A percentile compares a stretch with the other conserved stretches of the same genome.
These are phyloP conservation scores for Mycena epipterygia DNA, from an alignment of 768 basidiomycete genomes.

Conservation along the genomic window DNA sequence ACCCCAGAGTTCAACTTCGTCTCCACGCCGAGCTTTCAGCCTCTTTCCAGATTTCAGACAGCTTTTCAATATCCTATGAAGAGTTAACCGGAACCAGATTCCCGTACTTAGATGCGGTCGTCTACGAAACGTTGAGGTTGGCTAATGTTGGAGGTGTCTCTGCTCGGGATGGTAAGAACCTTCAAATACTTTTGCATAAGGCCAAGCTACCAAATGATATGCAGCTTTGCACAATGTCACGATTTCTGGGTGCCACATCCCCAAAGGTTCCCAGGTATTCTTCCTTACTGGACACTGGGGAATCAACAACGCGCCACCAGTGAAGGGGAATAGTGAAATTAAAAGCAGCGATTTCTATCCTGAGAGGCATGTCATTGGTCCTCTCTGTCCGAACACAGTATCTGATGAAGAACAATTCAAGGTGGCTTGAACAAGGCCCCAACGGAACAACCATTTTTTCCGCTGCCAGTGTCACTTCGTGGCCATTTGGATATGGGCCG, in stretches of 20 bases:
- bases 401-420: no score
- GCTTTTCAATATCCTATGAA: background rate
- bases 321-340: background rate
- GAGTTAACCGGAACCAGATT: background rate
- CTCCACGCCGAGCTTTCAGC: background rate
- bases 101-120: background rate
- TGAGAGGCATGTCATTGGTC: no score
- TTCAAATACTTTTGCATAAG: no score
- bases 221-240: background rate
- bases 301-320: background rate
- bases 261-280: background rate
- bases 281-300: background rate
- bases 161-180: background rate
- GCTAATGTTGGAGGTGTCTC: background rate
- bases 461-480: background rate
- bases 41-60: background rate
- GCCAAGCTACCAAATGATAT: no score
- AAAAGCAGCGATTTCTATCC: background rate
- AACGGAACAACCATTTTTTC: no score
- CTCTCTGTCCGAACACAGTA: no score
- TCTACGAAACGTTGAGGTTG: background rate
- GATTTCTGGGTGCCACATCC: background rate
- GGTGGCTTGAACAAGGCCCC: no score
- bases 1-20: background rate
- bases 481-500: background rate